A percentile compares a stretch with the other conserved stretches of the same genome.
These are phyloP conservation scores for Oryza nivara DNA, from an alignment of 176 grass and related monocot genomes.

Conservation along the genomic window DNA sequence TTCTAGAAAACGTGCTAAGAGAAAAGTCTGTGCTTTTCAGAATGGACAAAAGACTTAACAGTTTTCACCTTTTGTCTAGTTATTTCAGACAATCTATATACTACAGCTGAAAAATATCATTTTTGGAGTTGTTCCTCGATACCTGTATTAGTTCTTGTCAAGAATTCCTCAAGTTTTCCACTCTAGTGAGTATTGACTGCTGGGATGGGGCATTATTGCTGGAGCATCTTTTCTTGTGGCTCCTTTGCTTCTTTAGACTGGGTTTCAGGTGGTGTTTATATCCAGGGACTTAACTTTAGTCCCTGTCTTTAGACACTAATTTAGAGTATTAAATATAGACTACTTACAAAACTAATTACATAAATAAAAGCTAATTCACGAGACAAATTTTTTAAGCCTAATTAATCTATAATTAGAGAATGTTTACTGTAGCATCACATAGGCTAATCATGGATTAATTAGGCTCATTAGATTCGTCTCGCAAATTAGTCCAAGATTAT, in stretches of 20 bases:
- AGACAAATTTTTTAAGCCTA: too few relatives aligned
- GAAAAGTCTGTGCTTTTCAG: not conserved
- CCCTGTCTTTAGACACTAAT: too few relatives aligned
- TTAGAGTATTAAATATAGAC: too few relatives aligned
- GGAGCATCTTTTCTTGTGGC: constrained; percentile 36
- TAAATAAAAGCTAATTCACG: too few relatives aligned
- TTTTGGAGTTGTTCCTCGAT: constrained; percentile 21
- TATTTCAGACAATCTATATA: constrained; percentile 15
- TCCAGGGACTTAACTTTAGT: too few relatives aligned
- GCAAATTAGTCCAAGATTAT: too few relatives aligned
- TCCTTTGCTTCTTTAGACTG: constrained; percentile 37
- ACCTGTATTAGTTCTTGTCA: not conserved
- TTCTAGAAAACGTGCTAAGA: not conserved
- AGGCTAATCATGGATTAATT: too few relatives aligned
- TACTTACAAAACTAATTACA: too few relatives aligned
- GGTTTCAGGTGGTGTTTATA: too few relatives aligned
- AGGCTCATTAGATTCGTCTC: too few relatives aligned
- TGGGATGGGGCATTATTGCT: constrained; percentile 11
- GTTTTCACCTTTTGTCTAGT: not conserved
- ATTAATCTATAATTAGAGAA: too few relatives aligned
- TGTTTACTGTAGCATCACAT: too few relatives aligned
- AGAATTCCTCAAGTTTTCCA: constrained; percentile 44
- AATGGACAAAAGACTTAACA: not conserved
- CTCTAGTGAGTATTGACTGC: constrained; percentile 38
- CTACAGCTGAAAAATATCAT: not conserved